phyloP scores from a whole-genome alignment of 164 flowering plant genomes.

The Umbilicus rupestris region DNA sequence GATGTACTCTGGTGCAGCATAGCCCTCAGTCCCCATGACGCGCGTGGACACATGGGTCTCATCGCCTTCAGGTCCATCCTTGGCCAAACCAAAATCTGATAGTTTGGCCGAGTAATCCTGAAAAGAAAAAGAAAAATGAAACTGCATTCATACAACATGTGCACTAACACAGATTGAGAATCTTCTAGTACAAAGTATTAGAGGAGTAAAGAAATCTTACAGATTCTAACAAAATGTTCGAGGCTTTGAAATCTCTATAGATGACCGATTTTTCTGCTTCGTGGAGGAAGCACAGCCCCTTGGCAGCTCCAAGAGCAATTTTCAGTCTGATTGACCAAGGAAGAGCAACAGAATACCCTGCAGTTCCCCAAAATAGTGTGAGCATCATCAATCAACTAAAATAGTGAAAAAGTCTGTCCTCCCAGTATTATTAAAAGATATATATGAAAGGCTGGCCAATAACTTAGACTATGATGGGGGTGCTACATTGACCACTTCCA shows the following conservation, averaged over 20 bases:
- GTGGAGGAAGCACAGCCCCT: background rate
- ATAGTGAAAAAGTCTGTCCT: background rate
- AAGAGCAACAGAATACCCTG: background rate
- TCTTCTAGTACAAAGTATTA: background rate
- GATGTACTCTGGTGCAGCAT: background rate
- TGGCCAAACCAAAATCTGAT: constrained; percentile 3
- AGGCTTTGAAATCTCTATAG: background rate
- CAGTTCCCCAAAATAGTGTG: background rate
- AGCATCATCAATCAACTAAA: background rate
- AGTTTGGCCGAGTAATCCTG: constrained; percentile 1
- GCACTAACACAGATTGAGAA: background rate
- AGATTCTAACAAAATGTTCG: background rate
- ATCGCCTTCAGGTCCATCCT: constrained; percentile 3
- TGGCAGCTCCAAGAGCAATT: constrained; percentile 4
- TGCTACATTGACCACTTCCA: no score
- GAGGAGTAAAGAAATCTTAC: background rate
- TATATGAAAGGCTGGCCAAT: background rate
- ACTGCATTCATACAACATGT: background rate
- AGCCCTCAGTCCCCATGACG: constrained; percentile 1
- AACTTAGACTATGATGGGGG: background rate
- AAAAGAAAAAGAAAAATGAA: background rate
- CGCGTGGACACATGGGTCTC: background rate
- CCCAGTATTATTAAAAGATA: background rate
- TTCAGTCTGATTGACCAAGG: background rate
- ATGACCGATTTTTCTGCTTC: background rate